These are phyloP conservation scores for Tulasnella sp. DNA, from an alignment of 768 basidiomycete species.

Conservation along the genomic window DNA sequence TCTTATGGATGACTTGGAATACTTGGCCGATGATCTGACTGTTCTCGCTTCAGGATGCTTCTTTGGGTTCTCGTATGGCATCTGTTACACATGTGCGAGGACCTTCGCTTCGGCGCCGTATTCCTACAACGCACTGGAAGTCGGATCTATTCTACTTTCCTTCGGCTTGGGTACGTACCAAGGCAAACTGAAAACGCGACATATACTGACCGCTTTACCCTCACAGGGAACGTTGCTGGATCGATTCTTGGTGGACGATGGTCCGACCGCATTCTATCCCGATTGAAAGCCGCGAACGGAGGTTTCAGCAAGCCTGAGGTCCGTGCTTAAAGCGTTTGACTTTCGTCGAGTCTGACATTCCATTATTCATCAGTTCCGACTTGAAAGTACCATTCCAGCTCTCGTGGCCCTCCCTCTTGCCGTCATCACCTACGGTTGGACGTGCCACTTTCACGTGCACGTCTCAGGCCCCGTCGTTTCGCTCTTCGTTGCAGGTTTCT, in stretches of 20 bases:
- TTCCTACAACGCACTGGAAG: conserved; percentile 51
- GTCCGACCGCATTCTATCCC: conserved; percentile 39
- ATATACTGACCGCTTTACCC: neutral
- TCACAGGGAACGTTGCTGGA: conserved; percentile 38
- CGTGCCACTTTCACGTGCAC: conserved; percentile 47
- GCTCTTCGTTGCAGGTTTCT: conserved; percentile 63
- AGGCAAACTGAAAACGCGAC: neutral
- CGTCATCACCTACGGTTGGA: conserved; percentile 66
- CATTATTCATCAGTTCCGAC: conserved; percentile 44
- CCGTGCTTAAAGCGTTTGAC: conserved; percentile 12
- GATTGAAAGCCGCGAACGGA: conserved; percentile 34
- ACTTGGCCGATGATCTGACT: neutral
- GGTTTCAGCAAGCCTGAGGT: conserved; percentile 56
- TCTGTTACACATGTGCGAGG: conserved; percentile 63
- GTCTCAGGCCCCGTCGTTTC: conserved; percentile 58
- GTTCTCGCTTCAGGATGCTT: conserved; percentile 40
- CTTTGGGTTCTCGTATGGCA: conserved; percentile 58
- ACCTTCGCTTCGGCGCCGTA: conserved; percentile 52
- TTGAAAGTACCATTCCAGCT: conserved; percentile 48
- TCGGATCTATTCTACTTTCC: conserved; percentile 65
- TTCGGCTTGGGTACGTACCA: conserved; percentile 51
- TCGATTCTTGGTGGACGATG: conserved; percentile 48
- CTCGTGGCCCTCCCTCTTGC: conserved; percentile 49
- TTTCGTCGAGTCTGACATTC: neutral
- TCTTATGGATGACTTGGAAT: neutral